These are phyloP conservation scores for Arthroderma sp. DNA, from an alignment of 2,329 filamentous ascomycete genomes.

Conservation along the genomic window DNA sequence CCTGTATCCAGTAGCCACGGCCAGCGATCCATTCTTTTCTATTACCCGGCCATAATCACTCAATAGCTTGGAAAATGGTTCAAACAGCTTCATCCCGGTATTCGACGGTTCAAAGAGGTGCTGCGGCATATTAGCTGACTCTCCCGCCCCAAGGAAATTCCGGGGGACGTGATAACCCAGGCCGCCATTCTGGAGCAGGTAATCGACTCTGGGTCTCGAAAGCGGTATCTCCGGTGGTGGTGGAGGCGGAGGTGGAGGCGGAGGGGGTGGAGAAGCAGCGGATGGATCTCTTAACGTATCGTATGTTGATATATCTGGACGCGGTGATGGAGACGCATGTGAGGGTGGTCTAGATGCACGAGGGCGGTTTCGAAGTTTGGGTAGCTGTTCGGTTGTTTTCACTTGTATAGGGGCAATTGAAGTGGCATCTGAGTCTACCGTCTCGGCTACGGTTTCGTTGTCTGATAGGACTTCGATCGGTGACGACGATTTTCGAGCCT, in stretches of 20 bases:
- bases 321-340: background rate
- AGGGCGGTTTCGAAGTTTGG: background rate
- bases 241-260: conserved; percentile 55
- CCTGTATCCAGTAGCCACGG: conserved; percentile 87
- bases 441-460: conserved; percentile 18
- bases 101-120: conserved; percentile 50
- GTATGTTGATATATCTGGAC: background rate
- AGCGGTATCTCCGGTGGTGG: conserved; percentile 55
- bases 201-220: conserved; percentile 75
- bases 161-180: conserved; percentile 59
- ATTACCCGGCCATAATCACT: conserved; percentile 79
- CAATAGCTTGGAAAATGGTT: conserved; percentile 68
- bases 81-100: conserved; percentile 63
- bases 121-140: conserved; percentile 48
- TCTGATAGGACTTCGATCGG: conserved; percentile 24
- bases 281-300: conserved; percentile 2
- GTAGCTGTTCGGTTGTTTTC: conserved; percentile 13
- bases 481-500: conserved; percentile 22
- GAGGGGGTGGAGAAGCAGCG: background rate
- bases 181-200: conserved; percentile 80
- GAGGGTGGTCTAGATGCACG: background rate
- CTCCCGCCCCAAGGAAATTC: conserved; percentile 47
- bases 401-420: conserved; percentile 36
- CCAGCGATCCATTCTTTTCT: conserved; percentile 71
- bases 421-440: conserved; percentile 36